phyloP scores from a whole-genome alignment of 208 protist species.

The Leishmania gerbilli region DNA sequence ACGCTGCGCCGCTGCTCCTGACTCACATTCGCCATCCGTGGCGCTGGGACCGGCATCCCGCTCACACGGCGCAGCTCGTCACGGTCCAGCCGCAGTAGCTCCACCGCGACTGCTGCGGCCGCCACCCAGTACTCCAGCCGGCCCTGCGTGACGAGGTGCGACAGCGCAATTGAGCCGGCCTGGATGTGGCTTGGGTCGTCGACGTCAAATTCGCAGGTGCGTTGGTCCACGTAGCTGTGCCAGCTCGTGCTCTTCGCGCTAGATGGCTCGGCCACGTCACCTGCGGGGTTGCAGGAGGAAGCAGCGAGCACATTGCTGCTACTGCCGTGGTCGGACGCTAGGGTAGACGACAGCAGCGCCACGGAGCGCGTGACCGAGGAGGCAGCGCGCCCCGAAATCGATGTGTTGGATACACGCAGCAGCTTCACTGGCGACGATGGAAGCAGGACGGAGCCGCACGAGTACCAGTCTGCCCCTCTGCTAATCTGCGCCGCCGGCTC shows the following conservation, averaged over 20 bases:
- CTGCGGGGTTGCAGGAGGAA: neutral
- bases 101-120: constrained; percentile 27
- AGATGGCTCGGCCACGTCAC: constrained; percentile 4
- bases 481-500: constrained; percentile 9
- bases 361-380: constrained; percentile 5
- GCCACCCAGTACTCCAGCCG: constrained; percentile 30
- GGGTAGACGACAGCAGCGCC: constrained; percentile 9
- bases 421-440: constrained; percentile 1
- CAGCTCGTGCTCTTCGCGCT: constrained; percentile 11
- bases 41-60: constrained; percentile 1
- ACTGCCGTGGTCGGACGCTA: neutral
- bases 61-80: constrained; percentile 20
- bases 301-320: constrained; percentile 14
- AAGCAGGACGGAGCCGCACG: neutral
- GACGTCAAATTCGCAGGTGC: constrained; percentile 26
- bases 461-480: neutral
- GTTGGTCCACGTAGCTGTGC: constrained; percentile 21
- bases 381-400: neutral
- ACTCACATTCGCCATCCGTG: constrained; percentile 11
- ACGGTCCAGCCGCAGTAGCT: constrained; percentile 24
- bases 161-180: constrained; percentile 29
- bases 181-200: constrained; percentile 23
- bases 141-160: constrained; percentile 33
- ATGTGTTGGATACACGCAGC: neutral
- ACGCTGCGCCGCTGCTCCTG: constrained; percentile 14